Evolutionary conservation across 768 basidiomycete species (phyloP), one percentile per base, ranked within the genome.

Genomic region (Termitomyces sp.): DNA sequence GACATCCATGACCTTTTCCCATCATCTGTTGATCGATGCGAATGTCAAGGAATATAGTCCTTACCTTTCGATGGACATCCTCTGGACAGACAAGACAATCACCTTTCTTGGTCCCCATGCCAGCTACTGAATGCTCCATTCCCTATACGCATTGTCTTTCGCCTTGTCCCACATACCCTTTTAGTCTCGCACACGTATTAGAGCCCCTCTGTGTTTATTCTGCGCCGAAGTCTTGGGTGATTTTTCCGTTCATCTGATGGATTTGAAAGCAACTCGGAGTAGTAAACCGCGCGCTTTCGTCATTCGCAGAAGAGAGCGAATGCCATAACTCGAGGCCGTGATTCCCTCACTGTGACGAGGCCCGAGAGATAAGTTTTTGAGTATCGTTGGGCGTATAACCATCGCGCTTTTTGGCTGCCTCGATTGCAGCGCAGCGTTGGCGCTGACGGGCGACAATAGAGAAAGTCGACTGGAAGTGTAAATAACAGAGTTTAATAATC

Each of bases 121-220:
- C 91, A 37, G 89, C 90, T 15, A 89, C 88, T 9, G 89, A 89
- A 55, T 27, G 27, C 31, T 49, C n/a, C 81, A 78, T 61, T 91
- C 89, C 62, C 73, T 77, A 61, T 86, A 77, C 1, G 83, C 88
- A 51, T 92, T 84, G 58, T 78, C 76, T 65, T 82, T 76, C 7
- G 70, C 83, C 57, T 75, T 71, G 54, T 74, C 74, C 85, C 88
- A 89, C 63, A 85, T 66, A 45, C 68, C 63, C 41, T 77, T 71
- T 72, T 91, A 88, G 63, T 89, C 74, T 49, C 79, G 81, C 54
- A 89, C 89, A 86, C 68, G 69, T 92, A 92, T 70, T 88, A 84
- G 58, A 77, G 62, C 62, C 73, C 72, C 44, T 70, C 67, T 51
- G 75, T 78, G 1, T 71, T 75, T 53, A 87, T 64, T 57, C 67